Base-by-base conservation (phyloP, 2,329 filamentous ascomycete species). In the Venturiaceae sp. region DNA sequence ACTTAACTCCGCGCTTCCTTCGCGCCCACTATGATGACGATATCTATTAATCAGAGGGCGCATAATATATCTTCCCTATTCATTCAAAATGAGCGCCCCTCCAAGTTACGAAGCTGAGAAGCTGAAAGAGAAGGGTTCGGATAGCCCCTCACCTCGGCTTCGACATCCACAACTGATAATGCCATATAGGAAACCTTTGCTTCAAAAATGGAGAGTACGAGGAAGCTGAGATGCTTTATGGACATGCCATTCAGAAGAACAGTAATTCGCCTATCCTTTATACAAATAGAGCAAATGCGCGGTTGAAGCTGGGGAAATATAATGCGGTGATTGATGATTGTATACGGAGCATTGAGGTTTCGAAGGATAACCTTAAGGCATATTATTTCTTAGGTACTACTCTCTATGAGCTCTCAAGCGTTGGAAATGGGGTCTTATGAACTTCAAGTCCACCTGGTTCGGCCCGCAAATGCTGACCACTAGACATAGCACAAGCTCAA, bases 261-360 rank as follows among this genome's bases (percentile, higher is more conserved):
- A 81, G 88, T 3, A 80, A 77, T 58, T 94, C 95, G 68, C 83
- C 87, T 1, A 78, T 87, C 32, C 81, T 96, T 55, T 96, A 91
- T 74, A 92, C 90, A 39, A 97, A 96, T 74, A 88, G 92, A 57
- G 89, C 91, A 55, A 87, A 96, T 74, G 85, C 87, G 3, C 83
- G 91, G 41, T 78, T 94, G 60, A 88, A 87, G 72, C 80, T 95
- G 23, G 75, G 80, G 61, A 78, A 83, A 65, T 95, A 86, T 83
- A 81, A 88, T 32, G 84, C 80, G 9, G 90, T 87, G 53, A 85
- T 94, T 62, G 77, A 83, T 60, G 92, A 96, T 72, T 92, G 91
- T 68, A 73, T 86, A 57, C 78, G 83, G 55, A 90, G 88, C 63
- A 85, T 96, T 54, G 79, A 83, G 60, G 78, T 95, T 16, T 76